Evolutionary conservation across 805 yeast species (phyloP).

Genomic region (Myxozyma vanderwaltii): DNA sequence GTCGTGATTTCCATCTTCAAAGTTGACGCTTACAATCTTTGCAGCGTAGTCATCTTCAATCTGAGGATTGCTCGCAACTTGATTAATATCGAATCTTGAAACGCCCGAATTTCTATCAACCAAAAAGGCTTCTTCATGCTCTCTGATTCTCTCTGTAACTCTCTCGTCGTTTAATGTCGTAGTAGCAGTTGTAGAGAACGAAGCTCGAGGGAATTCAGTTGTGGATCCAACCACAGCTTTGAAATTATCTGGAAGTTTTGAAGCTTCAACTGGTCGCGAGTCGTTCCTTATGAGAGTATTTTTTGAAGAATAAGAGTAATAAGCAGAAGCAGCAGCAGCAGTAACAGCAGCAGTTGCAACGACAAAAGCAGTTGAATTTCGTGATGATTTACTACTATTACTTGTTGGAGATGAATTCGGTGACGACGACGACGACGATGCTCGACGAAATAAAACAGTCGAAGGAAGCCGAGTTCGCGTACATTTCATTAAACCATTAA

Average conservation of each 20-base stretch:
- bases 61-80: constrained; percentile 87
- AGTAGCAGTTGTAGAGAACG: constrained; percentile 15
- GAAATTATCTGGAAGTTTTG: constrained; percentile 9
- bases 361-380: background rate
- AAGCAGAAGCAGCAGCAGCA: constrained; percentile 23
- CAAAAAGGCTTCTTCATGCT: constrained; percentile 73
- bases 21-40: constrained; percentile 50
- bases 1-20: constrained; percentile 56
- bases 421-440: constrained; percentile 1
- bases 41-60: constrained; percentile 94
- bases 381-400: background rate
- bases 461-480: no score
- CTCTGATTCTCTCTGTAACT: constrained; percentile 67
- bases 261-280: constrained; percentile 10
- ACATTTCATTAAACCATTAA: no score
- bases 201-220: constrained; percentile 28
- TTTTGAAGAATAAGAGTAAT: background rate
- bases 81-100: constrained; percentile 82
- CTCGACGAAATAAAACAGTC: background rate
- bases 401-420: constrained; percentile 7
- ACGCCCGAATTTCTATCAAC: constrained; percentile 83
- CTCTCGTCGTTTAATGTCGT: constrained; percentile 60
- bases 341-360: constrained; percentile 20
- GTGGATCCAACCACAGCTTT: background rate
- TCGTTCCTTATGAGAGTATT: constrained; percentile 18